Evolutionary conservation across 2,329 filamentous ascomycete genomes (phyloP), one percentile per base, ranked within the genome.

Genomic region (Arthroderma sp.): DNA sequence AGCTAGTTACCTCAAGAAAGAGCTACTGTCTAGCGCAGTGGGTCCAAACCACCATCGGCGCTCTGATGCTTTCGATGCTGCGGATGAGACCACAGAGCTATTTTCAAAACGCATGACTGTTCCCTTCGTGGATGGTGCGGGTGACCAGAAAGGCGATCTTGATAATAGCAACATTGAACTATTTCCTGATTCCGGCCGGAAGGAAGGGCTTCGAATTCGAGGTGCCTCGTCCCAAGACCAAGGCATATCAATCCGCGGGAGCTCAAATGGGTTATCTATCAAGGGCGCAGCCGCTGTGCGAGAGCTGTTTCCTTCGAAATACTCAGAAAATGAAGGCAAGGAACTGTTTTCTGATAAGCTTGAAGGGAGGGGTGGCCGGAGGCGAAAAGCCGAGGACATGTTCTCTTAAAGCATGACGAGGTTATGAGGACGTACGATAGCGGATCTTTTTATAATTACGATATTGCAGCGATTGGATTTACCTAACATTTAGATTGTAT

Each of bases 311-410:
- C 82, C 82, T 0, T 70, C 71, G 10, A 81, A 77, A 51, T 74
- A 62, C 42, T 55, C 59, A 15, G 59, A 51, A 51, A 84, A 85
- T 56, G 63, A 72, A 2, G 77, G 76, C 41, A 85, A 83, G 61
- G 83, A 87, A 57, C 61, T 85, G 10, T 83, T 86, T 54, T 71
- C 73, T 1, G 73, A 78, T 47, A 77, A 67, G 50, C 56, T 78
- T 28, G 73, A 77, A 43, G 75, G 74, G 2, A 69, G 78, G 49
- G 70, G 74, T 9, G 69, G 71, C 47, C 71, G 69, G 49, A 74
- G 83, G 51, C 76, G 81, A 53, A 78, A 70, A 56, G 83, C 83
- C 0, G 80, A 85, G 54, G 83, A 88, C 63, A 67, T 83, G 50
- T 88, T 86, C 58, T 70, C 72, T 49, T 86, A 61, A 73, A 37